phyloP scores from a whole-genome alignment of 768 basidiomycete genomes.

The Porpolomopsis calyptriformis region DNA sequence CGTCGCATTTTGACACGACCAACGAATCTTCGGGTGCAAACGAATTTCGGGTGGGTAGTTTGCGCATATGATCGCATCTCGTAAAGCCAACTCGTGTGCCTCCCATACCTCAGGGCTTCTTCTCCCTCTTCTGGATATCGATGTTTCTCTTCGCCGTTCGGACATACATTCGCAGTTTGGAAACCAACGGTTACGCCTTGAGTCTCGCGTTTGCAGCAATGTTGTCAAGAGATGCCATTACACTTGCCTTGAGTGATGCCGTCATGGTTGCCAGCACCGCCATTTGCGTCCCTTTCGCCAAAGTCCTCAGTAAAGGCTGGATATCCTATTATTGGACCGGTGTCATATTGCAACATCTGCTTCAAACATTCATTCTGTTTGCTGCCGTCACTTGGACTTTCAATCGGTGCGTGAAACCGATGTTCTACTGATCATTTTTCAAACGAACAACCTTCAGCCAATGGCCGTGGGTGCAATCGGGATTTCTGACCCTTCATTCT shows the following conservation, averaged over 20 bases:
- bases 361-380: conserved; percentile 66
- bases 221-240: conserved; percentile 78
- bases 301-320: conserved; percentile 66
- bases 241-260: conserved; percentile 75
- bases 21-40: conserved; percentile 68
- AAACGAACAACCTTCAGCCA: conserved; percentile 35
- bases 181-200: conserved; percentile 68
- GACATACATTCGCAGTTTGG: conserved; percentile 68
- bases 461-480: conserved; percentile 98
- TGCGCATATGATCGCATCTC: not conserved
- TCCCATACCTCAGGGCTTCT: conserved; percentile 60
- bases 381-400: conserved; percentile 83
- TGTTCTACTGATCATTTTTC: not conserved
- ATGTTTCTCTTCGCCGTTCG: conserved; percentile 74
- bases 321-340: conserved; percentile 74
- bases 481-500: conserved; percentile 79
- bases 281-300: conserved; percentile 76
- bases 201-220: conserved; percentile 73
- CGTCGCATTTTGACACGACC: conserved; percentile 73
- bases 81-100: not conserved
- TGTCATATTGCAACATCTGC: conserved; percentile 64
- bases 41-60: conserved; percentile 63
- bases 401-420: conserved; percentile 41
- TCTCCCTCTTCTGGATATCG: conserved; percentile 87
- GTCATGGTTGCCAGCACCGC: conserved; percentile 68